phyloP scores from a whole-genome alignment of 441 rosid species.

The Brassica hybrid region DNA sequence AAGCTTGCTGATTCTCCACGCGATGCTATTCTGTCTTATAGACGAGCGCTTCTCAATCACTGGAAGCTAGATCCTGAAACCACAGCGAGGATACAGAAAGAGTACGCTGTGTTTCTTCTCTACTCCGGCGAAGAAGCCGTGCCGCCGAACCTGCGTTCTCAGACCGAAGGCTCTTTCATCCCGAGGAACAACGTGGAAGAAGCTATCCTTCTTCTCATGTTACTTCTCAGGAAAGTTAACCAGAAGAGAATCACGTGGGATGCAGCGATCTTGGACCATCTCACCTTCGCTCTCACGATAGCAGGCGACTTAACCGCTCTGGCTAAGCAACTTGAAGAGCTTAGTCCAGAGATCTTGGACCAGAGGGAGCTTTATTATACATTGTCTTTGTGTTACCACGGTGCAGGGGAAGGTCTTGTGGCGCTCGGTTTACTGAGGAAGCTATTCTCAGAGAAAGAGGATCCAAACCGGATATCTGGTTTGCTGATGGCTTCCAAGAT shows the following conservation, averaged over 20 bases:
- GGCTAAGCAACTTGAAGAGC: slow-evolving; percentile 68
- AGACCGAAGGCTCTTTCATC: slow-evolving; percentile 77
- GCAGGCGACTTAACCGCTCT: slow-evolving; percentile 67
- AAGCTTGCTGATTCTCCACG: slow-evolving; percentile 67
- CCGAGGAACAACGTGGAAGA: slow-evolving; percentile 85
- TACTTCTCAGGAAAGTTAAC: slow-evolving; percentile 68
- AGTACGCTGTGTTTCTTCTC: slow-evolving; percentile 77
- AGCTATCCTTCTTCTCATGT: slow-evolving; percentile 76
- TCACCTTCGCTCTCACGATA: slow-evolving; percentile 71
- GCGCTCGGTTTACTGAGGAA: slow-evolving; percentile 77
- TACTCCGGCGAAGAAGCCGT: slow-evolving; percentile 82
- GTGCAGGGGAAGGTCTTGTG: slow-evolving; percentile 70
- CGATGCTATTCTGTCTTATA: slow-evolving; percentile 74
- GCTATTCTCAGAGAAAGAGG: slow-evolving; percentile 55
- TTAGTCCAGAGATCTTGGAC: slow-evolving; percentile 64
- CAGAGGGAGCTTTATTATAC: slow-evolving; percentile 60
- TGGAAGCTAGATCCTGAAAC: slow-evolving; percentile 81
- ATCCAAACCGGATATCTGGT: slow-evolving; percentile 58
- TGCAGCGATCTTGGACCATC: slow-evolving; percentile 77
- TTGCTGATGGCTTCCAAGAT: slow-evolving; percentile 79
- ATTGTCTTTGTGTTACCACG: slow-evolving; percentile 72
- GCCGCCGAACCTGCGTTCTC: slow-evolving; percentile 78
- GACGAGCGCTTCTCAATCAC: slow-evolving; percentile 71
- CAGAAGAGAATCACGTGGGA: slow-evolving; percentile 77
- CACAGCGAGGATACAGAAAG: slow-evolving; percentile 73